These are phyloP conservation scores for Pythium biforme DNA, from an alignment of 352 stramenopile species.

Conservation along the genomic window DNA sequence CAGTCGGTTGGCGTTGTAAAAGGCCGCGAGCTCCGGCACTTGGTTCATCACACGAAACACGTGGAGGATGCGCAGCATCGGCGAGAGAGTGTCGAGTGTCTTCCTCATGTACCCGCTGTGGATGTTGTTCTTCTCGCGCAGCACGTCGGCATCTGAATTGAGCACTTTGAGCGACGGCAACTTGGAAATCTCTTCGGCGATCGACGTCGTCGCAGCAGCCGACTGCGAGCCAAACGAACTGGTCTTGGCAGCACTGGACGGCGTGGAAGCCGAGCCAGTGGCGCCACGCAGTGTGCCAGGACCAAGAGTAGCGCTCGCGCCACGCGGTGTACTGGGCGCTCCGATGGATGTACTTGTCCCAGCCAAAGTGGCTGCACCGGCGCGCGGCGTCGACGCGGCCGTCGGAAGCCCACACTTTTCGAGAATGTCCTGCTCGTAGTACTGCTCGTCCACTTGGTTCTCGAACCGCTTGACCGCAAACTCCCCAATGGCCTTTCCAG, in stretches of 20 bases:
- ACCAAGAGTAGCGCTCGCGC: not conserved
- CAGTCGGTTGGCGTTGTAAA: conserved; percentile 80
- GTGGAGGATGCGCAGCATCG: conserved; percentile 73
- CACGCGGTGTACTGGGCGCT: conserved; percentile 7
- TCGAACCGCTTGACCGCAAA: conserved; percentile 67
- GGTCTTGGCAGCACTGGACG: not conserved
- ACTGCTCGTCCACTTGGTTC: conserved; percentile 74
- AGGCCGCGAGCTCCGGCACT: conserved; percentile 63
- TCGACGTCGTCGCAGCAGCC: conserved; percentile 12
- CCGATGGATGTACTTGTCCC: not conserved
- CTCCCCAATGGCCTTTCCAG: conserved; percentile 51
- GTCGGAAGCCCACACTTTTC: conserved; percentile 56
- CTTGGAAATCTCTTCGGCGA: conserved; percentile 37
- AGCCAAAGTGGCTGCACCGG: not conserved
- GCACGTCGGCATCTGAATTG: conserved; percentile 59
- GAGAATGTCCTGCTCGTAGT: conserved; percentile 74
- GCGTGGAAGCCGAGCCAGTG: not conserved
- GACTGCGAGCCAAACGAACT: conserved; percentile 1
- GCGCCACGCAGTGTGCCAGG: conserved; percentile 6
- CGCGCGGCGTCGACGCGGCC: conserved; percentile 14
- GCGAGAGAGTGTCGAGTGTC: conserved; percentile 53
- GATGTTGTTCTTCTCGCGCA: conserved; percentile 60
- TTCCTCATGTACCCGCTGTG: conserved; percentile 72
- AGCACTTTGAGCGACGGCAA: conserved; percentile 70
- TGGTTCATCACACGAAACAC: conserved; percentile 75